phyloP scores from a whole-genome alignment of 1,284 basidiomycete genomes.

The Nidula niveotomentosa region DNA sequence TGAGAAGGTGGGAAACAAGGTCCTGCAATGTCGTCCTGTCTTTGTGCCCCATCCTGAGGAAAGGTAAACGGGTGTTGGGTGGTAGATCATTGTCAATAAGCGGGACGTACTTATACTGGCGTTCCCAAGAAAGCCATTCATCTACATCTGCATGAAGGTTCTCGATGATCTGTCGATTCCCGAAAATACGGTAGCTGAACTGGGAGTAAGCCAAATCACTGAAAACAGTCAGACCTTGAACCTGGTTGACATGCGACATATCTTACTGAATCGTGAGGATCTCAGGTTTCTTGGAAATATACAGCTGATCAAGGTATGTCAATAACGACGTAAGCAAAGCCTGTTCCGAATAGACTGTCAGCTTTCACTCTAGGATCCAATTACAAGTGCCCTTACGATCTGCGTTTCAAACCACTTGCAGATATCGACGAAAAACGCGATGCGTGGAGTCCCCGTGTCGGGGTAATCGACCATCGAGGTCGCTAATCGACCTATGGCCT shows the following conservation, averaged over 20 bases:
- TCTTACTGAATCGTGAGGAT: conserved; percentile 41
- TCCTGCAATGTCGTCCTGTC: conserved; percentile 31
- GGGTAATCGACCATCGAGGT: conserved; percentile 27
- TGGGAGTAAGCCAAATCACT: conserved; percentile 54
- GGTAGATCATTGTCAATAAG: neutral
- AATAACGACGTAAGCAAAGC: conserved; percentile 54
- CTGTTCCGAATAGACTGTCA: conserved; percentile 27
- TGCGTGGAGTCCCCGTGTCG: conserved; percentile 43
- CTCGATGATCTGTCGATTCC: conserved; percentile 40
- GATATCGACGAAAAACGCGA: conserved; percentile 46
- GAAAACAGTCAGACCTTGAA: conserved; percentile 3
- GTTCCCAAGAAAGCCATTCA: conserved; percentile 58
- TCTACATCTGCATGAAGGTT: conserved; percentile 49
- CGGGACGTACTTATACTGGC: conserved; percentile 38
- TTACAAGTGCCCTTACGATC: conserved; percentile 43
- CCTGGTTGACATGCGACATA: neutral
- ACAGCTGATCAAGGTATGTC: conserved; percentile 64
- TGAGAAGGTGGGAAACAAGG: conserved; percentile 54
- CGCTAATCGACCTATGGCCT: conserved; percentile 39
- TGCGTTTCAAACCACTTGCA: conserved; percentile 65
- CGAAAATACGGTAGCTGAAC: conserved; percentile 53
- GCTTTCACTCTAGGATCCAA: neutral
- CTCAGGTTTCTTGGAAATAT: conserved; percentile 37
- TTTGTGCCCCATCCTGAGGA: conserved; percentile 18
- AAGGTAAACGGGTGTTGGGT: neutral